phyloP scores from a whole-genome alignment of 2,329 filamentous ascomycete species.

The Apiospora saccharicola region DNA sequence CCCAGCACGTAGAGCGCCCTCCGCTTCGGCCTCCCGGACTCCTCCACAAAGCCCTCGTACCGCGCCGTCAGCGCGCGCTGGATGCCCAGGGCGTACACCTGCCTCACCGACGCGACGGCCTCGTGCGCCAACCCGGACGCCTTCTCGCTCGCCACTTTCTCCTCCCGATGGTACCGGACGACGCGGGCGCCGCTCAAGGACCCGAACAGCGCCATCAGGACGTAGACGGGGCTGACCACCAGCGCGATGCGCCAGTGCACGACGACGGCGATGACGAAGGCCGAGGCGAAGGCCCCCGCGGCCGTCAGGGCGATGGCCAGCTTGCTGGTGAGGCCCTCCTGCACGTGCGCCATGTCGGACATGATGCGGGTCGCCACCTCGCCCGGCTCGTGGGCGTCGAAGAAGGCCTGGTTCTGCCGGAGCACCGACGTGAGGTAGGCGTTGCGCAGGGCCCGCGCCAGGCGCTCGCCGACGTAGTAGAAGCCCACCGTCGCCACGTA shows the following conservation, averaged over 20 bases:
- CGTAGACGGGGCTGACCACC: constrained; percentile 42
- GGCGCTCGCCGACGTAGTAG: constrained; percentile 34
- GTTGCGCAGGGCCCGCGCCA: constrained; percentile 30
- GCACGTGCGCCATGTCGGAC: constrained; percentile 33
- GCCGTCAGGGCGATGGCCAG: constrained; percentile 28
- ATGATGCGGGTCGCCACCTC: constrained; percentile 35
- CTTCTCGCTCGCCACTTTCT: constrained; percentile 35
- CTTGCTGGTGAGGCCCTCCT: constrained; percentile 35
- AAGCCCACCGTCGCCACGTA: constrained; percentile 36
- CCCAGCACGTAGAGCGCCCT: constrained; percentile 19
- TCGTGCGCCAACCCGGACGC: constrained; percentile 68
- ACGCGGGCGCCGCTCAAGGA: constrained; percentile 36
- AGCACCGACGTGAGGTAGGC: constrained; percentile 35
- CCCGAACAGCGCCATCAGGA: constrained; percentile 48
- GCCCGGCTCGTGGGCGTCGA: constrained; percentile 36
- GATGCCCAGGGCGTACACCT: constrained; percentile 28
- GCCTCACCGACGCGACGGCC: constrained; percentile 61
- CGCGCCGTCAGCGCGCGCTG: constrained; percentile 25
- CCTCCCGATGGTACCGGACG: constrained; percentile 36
- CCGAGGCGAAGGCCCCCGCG: constrained; percentile 47
- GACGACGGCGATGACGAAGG: constrained; percentile 48
- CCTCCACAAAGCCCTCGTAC: constrained; percentile 17
- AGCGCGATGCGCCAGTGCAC: constrained; percentile 54
- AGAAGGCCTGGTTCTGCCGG: constrained; percentile 40
- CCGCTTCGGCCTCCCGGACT: background rate